Conservation (phyloP, 2,329 filamentous ascomycete genomes). For the Biscogniauxia sp. region DNA sequence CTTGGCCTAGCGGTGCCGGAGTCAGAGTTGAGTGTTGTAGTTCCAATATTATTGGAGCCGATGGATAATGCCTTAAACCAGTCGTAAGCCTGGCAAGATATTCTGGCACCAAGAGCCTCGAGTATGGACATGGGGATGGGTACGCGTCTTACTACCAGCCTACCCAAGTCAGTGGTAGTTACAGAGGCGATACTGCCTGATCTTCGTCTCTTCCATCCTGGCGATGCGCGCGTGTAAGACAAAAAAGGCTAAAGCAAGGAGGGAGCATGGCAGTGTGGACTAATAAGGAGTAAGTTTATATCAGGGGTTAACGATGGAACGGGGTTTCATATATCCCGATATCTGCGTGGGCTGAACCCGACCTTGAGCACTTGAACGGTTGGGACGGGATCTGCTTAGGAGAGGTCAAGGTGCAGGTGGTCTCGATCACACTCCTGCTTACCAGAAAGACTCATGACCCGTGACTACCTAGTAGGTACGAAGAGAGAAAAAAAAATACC, state of each 20-base stretch:
- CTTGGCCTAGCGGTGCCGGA: neutral
- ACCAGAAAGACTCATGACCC: neutral
- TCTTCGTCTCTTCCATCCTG: neutral
- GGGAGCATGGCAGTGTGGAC: no score
- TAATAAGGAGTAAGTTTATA: no score
- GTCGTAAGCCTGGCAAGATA: neutral
- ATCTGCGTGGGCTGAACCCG: no score
- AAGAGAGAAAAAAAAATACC: neutral
- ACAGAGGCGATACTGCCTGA: neutral
- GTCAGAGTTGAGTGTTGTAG: neutral
- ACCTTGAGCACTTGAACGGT: no score
- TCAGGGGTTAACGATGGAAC: neutral
- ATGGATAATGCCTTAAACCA: neutral
- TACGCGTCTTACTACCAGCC: neutral
- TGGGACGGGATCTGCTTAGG: no score
- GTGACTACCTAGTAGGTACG: neutral
- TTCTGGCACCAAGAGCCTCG: neutral
- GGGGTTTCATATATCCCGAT: neutral
- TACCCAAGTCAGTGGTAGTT: neutral
- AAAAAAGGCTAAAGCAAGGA: neutral
- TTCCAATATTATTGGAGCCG: neutral
- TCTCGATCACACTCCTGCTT: neutral
- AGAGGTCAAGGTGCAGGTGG: neutral
- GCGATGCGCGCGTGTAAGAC: neutral
- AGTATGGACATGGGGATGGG: neutral